Evolutionary conservation across 768 basidiomycete species (phyloP).

Genomic region (Cantharellus cinnabarinus): DNA sequence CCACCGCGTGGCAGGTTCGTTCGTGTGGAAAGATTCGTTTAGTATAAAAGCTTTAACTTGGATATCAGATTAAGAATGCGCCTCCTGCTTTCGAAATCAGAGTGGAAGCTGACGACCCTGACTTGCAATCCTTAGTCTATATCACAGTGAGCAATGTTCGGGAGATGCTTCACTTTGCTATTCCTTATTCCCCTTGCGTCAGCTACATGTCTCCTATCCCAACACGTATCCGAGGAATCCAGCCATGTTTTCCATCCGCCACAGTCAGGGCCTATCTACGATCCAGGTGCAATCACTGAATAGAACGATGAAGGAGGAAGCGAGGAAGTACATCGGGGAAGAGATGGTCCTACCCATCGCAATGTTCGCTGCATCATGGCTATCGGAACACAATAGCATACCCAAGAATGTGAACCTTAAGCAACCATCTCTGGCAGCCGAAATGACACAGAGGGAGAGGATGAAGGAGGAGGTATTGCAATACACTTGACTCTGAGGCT

Average conservation of each 20-base stretch:
- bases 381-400: constrained; percentile 34
- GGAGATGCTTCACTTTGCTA: no score
- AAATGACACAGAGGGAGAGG: constrained; percentile 56
- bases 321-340: constrained; percentile 39
- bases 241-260: constrained; percentile 45
- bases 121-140: constrained; percentile 34
- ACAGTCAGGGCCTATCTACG: constrained; percentile 37
- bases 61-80: background rate
- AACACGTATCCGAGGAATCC: constrained; percentile 51
- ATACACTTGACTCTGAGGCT: background rate
- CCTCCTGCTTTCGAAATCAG: constrained; percentile 60
- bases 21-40: background rate
- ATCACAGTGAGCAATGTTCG: constrained; percentile 20
- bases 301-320: constrained; percentile 42
- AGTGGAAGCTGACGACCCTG: constrained; percentile 41
- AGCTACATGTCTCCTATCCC: constrained; percentile 53
- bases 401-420: constrained; percentile 30
- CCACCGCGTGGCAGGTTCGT: background rate
- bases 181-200: background rate
- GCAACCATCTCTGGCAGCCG: constrained; percentile 41
- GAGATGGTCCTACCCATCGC: constrained; percentile 44
- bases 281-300: constrained; percentile 37
- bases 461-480: constrained; percentile 35
- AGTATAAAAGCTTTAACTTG: background rate
- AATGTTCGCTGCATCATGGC: background rate